A percentile compares a stretch with the other conserved stretches of the same genome.
Evolutionary conservation across 768 basidiomycete species (phyloP).

Genomic region (Mycena kentingensis): DNA sequence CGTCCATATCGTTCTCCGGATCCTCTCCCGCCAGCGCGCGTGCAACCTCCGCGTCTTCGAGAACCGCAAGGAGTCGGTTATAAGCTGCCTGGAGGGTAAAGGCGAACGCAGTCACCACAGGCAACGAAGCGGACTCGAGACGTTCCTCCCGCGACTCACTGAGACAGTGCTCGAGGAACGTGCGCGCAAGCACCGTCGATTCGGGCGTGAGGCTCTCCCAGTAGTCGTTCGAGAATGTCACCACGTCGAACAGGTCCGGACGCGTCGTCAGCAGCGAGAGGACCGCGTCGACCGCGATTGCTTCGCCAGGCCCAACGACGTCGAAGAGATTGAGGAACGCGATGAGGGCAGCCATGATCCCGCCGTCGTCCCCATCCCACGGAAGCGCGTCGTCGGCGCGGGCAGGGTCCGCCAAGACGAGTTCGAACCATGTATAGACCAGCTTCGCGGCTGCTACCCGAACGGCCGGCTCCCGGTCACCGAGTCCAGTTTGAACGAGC

Average conservation of each 20-base stretch:
- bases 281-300: constrained; percentile 83
- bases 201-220: constrained; percentile 80
- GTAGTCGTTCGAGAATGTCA: constrained; percentile 79
- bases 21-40: constrained; percentile 35
- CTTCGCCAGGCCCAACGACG: constrained; percentile 65
- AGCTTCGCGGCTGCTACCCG: constrained; percentile 81
- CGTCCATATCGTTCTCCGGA: constrained; percentile 44
- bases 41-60: constrained; percentile 44
- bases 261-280: constrained; percentile 75
- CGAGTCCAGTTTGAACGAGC: constrained; percentile 84
- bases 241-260: constrained; percentile 65
- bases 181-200: constrained; percentile 78
- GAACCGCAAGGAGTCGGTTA: constrained; percentile 52
- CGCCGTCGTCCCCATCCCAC: constrained; percentile 48
- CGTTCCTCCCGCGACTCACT: constrained; percentile 59
- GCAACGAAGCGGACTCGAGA: constrained; percentile 69
- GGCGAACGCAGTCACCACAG: constrained; percentile 91
- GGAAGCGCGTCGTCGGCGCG: constrained; percentile 32
- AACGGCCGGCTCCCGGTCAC: constrained; percentile 84
- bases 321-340: constrained; percentile 52
- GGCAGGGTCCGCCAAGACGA: constrained; percentile 44
- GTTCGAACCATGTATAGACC: constrained; percentile 80
- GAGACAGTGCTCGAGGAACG: constrained; percentile 82
- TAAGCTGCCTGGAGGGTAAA: constrained; percentile 81
- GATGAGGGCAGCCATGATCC: constrained; percentile 47